Evolutionary conservation across 192 early-diverging fungal species (phyloP), one percentile per base, ranked within the genome.

Genomic region (Backusella circina): DNA sequence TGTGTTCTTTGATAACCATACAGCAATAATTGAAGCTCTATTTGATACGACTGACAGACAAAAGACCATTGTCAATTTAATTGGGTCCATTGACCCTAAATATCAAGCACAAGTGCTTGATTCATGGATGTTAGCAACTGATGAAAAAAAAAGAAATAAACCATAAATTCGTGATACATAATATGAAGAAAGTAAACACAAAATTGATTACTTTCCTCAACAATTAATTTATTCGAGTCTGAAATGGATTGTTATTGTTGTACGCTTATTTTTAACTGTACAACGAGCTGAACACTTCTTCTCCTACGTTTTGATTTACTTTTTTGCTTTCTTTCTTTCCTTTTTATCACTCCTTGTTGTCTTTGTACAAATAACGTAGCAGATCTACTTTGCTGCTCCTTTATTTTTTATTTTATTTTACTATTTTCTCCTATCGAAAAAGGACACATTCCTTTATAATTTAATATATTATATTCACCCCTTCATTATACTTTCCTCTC

Each of bases 1-100:
- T 5, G 77, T 88, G 13, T 86, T 80, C 33, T 86, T 84, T 67
- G 65, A 70, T 6, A 83, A 86, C 74, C 61, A 54, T 30, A 64
- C 75, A 69, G 70, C 82, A 18, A 79, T 81, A 5, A 73, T 81
- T 7, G 18, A 38, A 26, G 38, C 69, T 31, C 16, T 35, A 2
- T 12, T 28, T 31, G 21, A 35, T 12, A 36, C 15, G 3, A 35
- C n/a, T 33, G 31, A 31, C 7, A 37, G n/a, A 21, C 32, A 38
- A 26, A 68, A 50, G 21, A 10, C 28, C 9, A 23, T 77, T 5
- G 8, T 67, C 12, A 26, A 67, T 9, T n/a, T 44, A 26, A 64
- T 77, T 32, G 47, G 64, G 5, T 23, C 44, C 33, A 68, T 76
- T 9, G 57, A 72, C 12, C 12, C 30, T n/a, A 77, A 77, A 35